Evolutionary conservation across 345 rosid genomes (phyloP), one percentile per base, ranked within the genome.

Genomic region (Euphorbia tirucalli): DNA sequence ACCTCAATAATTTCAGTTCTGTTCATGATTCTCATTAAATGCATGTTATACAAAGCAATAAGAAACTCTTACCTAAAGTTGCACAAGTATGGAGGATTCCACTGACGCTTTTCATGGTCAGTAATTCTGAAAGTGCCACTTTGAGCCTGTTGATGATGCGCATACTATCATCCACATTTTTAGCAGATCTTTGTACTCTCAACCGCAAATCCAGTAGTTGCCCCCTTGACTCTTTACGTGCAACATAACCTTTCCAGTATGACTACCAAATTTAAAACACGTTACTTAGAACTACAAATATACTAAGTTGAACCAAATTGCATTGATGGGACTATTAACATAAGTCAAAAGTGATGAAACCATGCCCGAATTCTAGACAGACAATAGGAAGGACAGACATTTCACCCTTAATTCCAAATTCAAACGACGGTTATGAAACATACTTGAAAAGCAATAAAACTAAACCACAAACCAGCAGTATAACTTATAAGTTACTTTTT

Each of bases 31-130:
- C n/a, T n/a, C n/a, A n/a, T n/a, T n/a, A n/a, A 35, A 35, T 35
- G 39, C 39, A 35, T 35, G 4, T 35, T 35, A 3, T 3, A 35
- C 39, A 24, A 66, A 19, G 25, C 18, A 60, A 62, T 4, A 35
- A 37, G 14, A 61, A 30, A 56, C 43, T 73, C 87, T 78, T 70
- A 92, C 98, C 92, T 69, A 94, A 79, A 49, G 87, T 90, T 71
- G 91, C 89, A 75, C 97, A 87, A 44, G 76, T 88, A 78, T 90
- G 95, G 74, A 94, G 95, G 82, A 94, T 89, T 77, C 87, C 85
- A 61, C 87, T 85, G 79, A 90, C 82, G 49, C 92, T 94, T 80
- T 85, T 90, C 88, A 85, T 83, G 84, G 77, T 89, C 11, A 80
- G 82, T 69, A 94, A 83, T 76, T 92, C 97, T 3, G 87, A 87